phyloP scores from a whole-genome alignment of 2,329 filamentous ascomycete genomes.

The Colletotrichum zoysiae region DNA sequence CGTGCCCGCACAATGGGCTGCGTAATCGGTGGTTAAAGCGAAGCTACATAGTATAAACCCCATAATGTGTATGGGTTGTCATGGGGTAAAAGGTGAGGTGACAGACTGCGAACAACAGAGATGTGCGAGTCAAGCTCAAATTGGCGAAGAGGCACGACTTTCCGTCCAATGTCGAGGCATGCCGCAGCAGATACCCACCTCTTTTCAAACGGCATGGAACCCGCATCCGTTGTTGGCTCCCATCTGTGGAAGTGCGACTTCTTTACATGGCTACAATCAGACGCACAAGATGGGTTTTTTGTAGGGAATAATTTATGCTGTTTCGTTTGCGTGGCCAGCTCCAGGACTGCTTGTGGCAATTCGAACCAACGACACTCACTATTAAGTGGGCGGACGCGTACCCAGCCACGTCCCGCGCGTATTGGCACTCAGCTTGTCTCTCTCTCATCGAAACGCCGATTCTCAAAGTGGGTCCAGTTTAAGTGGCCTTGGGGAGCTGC shows the following conservation, averaged over 20 bases:
- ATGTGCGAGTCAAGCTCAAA: slow-evolving; percentile 9
- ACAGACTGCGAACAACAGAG: background rate
- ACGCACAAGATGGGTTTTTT: background rate
- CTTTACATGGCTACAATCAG: background rate
- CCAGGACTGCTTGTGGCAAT: background rate
- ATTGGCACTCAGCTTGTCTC: background rate
- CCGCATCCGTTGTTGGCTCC: background rate
- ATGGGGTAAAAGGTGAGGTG: slow-evolving; percentile 3
- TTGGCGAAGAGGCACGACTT: background rate
- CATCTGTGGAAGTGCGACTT: background rate
- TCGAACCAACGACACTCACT: background rate
- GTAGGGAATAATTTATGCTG: slow-evolving; percentile 20
- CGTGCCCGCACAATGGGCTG: slow-evolving; percentile 2
- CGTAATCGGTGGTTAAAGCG: slow-evolving; percentile 8
- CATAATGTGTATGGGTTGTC: slow-evolving; percentile 1
- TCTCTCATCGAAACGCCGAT: background rate
- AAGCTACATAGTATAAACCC: background rate
- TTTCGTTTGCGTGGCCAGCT: slow-evolving; percentile 29
- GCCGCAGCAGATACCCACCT: background rate
- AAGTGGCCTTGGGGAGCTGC: background rate
- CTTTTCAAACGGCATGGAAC: slow-evolving; percentile 1
- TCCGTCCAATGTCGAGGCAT: slow-evolving; percentile 14
- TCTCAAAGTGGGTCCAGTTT: background rate
- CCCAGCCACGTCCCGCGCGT: background rate
- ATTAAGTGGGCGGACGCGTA: background rate